Evolutionary conservation across 257 asterid genomes (phyloP).

Genomic region (Parsonsia alboflavescens): DNA sequence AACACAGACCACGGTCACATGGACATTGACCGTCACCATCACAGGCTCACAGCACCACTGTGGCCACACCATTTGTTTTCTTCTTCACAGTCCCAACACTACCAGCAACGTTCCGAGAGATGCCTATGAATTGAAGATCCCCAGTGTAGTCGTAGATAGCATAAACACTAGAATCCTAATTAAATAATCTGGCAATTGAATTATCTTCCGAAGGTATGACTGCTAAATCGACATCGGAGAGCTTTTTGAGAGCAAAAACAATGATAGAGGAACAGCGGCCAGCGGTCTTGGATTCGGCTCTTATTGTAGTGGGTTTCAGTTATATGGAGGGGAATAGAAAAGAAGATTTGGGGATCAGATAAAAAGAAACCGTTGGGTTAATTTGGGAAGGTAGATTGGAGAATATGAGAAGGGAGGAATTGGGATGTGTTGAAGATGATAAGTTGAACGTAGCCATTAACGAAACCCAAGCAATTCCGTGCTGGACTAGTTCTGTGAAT

Average conservation of each 20-base stretch:
- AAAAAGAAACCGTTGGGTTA: conserved; percentile 29
- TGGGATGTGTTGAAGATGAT: conserved; percentile 26
- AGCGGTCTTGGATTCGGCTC: conserved; percentile 8
- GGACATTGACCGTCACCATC: no score
- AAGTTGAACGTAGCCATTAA: conserved; percentile 16
- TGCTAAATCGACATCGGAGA: conserved; percentile 54
- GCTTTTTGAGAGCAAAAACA: conserved; percentile 66
- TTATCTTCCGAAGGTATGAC: conserved; percentile 42
- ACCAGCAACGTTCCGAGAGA: conserved; percentile 74
- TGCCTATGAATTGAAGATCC: conserved; percentile 83
- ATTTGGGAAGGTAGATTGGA: conserved; percentile 33
- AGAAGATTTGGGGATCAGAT: conserved; percentile 36
- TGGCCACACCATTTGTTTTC: no score
- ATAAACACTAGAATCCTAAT: conserved; percentile 72
- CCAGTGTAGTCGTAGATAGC: conserved; percentile 57
- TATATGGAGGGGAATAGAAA: conserved; percentile 31
- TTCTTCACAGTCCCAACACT: no score
- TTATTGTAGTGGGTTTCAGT: conserved; percentile 16
- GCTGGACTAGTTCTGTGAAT: no score
- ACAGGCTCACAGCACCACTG: no score
- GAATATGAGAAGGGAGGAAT: conserved; percentile 18
- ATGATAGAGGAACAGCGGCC: conserved; percentile 31
- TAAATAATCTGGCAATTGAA: conserved; percentile 36
- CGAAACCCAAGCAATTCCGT: not conserved
- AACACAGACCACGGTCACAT: no score